Evolutionary conservation across 768 basidiomycete species (phyloP).

Genomic region (Amanita rimosa): DNA sequence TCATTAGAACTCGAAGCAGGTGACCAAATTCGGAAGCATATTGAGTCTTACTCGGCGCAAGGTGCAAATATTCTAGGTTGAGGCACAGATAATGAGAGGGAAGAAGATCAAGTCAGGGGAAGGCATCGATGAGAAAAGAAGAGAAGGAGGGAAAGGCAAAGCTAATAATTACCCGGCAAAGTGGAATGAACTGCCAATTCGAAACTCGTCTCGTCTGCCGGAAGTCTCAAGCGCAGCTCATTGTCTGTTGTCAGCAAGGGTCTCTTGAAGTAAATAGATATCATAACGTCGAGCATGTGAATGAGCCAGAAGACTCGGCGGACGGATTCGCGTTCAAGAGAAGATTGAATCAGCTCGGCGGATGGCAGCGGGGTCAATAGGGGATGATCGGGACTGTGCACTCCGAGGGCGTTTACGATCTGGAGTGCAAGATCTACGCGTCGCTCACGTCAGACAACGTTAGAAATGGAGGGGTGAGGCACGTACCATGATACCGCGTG

Average conservation of each 20-base stretch:
- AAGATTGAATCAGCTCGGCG: constrained; percentile 45
- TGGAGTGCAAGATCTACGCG: constrained; percentile 48
- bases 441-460: constrained; percentile 10
- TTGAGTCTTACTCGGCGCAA: constrained; percentile 46
- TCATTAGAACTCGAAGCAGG: constrained; percentile 54
- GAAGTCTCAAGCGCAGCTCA: constrained; percentile 52
- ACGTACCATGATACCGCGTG: constrained; percentile 39
- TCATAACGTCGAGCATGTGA: constrained; percentile 45
- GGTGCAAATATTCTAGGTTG: constrained; percentile 55
- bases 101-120: constrained; percentile 2
- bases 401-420: constrained; percentile 56
- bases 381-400: constrained; percentile 52
- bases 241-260: constrained; percentile 28
- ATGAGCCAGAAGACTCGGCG: constrained; percentile 78
- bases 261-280: constrained; percentile 34
- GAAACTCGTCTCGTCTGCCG: constrained; percentile 76
- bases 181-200: constrained; percentile 56
- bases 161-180: constrained; percentile 31
- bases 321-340: constrained; percentile 67
- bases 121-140: constrained; percentile 4
- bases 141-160: constrained; percentile 4
- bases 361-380: constrained; percentile 48
- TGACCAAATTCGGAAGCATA: constrained; percentile 70
- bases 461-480: constrained; percentile 8
- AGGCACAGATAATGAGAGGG: constrained; percentile 6